Percentiles rank a stretch among this genome's conserved stretches.
These are phyloP conservation scores for Verbena officinalis DNA, from an alignment of 257 asterid species.

Conservation along the genomic window DNA sequence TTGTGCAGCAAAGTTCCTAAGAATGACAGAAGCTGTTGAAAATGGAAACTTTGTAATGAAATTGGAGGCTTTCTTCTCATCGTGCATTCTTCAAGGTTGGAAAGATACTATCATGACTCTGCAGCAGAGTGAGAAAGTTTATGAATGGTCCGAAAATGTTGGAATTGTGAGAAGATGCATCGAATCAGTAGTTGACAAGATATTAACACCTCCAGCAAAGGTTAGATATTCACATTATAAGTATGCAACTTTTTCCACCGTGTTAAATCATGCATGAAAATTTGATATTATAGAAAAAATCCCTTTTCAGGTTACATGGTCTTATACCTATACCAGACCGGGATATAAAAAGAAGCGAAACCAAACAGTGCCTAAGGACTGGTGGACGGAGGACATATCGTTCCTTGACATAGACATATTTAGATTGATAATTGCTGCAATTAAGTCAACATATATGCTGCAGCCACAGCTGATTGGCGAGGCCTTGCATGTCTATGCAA, in stretches of 20 bases:
- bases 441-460: conserved; percentile 51
- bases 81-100: conserved; percentile 82
- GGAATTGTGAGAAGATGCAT: conserved; percentile 73
- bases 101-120: conserved; percentile 63
- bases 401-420: conserved; percentile 67
- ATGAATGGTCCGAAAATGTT: conserved; percentile 70
- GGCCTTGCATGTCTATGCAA: conserved; percentile 73
- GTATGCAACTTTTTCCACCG: neutral
- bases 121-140: conserved; percentile 41
- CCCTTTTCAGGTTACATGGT: conserved; percentile 67
- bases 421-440: conserved; percentile 55
- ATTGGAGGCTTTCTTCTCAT: conserved; percentile 66
- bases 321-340: conserved; percentile 68
- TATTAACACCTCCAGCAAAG: conserved; percentile 61
- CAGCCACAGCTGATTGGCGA: conserved; percentile 79
- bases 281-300: conserved; percentile 23
- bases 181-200: conserved; percentile 78
- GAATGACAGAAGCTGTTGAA: conserved; percentile 71
- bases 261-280: neutral
- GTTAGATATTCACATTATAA: conserved; percentile 33
- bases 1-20: conserved; percentile 78
- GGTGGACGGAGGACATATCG: conserved; percentile 92
- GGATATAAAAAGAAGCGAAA: conserved; percentile 55
- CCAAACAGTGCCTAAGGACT: conserved; percentile 67
- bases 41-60: conserved; percentile 58